phyloP scores from a whole-genome alignment of 1,284 basidiomycete genomes.

The Cystobasidium slooffiae region DNA sequence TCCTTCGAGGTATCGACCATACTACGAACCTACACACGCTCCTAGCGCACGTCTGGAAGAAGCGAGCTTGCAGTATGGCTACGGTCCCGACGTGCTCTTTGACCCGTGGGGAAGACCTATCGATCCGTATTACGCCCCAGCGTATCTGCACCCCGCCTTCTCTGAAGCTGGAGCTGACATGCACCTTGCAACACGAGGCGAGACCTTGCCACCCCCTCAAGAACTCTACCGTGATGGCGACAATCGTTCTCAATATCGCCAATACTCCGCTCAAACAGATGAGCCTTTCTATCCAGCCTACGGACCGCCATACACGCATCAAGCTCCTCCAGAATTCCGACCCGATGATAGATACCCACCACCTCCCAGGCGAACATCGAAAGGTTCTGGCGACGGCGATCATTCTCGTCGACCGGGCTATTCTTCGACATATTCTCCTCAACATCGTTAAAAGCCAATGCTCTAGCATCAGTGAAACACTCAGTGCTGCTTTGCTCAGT shows the following conservation, averaged over 20 bases:
- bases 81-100: neutral
- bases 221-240: neutral
- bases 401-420: neutral
- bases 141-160: conserved; percentile 6
- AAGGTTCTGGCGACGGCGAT: neutral
- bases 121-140: conserved; percentile 2
- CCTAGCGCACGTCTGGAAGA: neutral
- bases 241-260: neutral
- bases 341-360: neutral
- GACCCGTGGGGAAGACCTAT: conserved; percentile 12
- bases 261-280: conserved; percentile 18
- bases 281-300: conserved; percentile 5
- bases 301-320: neutral
- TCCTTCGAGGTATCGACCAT: neutral
- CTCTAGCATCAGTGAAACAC: no score
- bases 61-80: neutral
- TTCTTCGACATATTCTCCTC: neutral
- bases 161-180: neutral
- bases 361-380: neutral
- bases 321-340: neutral
- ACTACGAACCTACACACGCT: neutral
- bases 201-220: neutral
- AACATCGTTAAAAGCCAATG: neutral
- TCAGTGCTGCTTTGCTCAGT: neutral
- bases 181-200: neutral